These are phyloP conservation scores for Micromonas commoda DNA, from an alignment of 139 green algal genomes.

Conservation along the genomic window DNA sequence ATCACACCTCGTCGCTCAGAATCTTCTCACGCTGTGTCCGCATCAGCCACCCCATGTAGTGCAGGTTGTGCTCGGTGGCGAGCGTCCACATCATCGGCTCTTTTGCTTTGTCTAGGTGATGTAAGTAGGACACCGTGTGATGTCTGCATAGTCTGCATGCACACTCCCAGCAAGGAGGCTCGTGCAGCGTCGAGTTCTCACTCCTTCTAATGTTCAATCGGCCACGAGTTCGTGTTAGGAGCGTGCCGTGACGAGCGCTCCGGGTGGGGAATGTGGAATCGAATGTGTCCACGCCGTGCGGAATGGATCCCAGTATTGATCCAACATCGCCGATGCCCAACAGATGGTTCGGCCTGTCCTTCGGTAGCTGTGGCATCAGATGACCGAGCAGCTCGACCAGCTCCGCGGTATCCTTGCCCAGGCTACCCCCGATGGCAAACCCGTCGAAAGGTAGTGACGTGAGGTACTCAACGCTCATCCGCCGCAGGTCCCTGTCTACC, in stretches of 20 bases:
- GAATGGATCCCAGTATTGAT: slow-evolving; percentile 22
- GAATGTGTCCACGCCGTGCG: slow-evolving; percentile 40
- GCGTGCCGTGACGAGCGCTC: slow-evolving; percentile 25
- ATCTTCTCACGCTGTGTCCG: slow-evolving; percentile 36
- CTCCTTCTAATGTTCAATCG: slow-evolving; percentile 24
- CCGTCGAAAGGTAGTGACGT: slow-evolving; percentile 46
- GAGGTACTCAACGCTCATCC: slow-evolving; percentile 41
- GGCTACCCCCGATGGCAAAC: slow-evolving; percentile 45
- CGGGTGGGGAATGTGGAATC: slow-evolving; percentile 47
- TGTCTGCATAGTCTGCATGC: slow-evolving; percentile 5
- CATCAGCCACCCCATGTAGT: slow-evolving; percentile 49
- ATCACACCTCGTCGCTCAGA: slow-evolving; percentile 43
- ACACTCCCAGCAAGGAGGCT: slow-evolving; percentile 22
- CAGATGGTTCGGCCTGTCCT: slow-evolving; percentile 42
- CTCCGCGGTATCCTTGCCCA: slow-evolving; percentile 44
- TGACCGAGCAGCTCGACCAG: slow-evolving; percentile 39
- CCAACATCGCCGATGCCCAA: slow-evolving; percentile 47
- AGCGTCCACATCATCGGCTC: slow-evolving; percentile 43
- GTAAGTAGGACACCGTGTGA: slow-evolving; percentile 41
- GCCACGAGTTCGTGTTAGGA: slow-evolving; percentile 12
- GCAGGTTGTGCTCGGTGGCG: slow-evolving; percentile 48
- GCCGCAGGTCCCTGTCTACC: slow-evolving; percentile 31
- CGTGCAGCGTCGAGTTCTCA: not conserved
- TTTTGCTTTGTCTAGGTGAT: slow-evolving; percentile 51
- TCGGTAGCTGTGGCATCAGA: slow-evolving; percentile 40